Percentiles rank a stretch among this genome's conserved stretches.
Conservation (phyloP, 345 rosid genomes). For the Eucalyptus decipiens region DNA sequence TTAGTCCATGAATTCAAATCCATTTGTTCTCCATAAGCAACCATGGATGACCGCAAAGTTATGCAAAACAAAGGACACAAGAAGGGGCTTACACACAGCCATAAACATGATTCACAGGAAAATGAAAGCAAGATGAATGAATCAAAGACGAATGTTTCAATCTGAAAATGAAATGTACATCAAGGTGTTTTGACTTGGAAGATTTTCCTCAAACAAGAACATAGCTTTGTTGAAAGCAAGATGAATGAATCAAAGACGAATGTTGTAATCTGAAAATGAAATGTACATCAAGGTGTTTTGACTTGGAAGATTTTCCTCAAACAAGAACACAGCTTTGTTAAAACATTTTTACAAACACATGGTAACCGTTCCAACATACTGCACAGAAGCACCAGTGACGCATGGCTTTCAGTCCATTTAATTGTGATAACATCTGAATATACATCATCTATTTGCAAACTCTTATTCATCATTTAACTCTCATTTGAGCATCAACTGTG, state of each 20-base stretch:
- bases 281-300: neutral
- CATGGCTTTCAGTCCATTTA: too few species aligned
- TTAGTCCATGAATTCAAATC: too few species aligned
- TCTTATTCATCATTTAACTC: too few species aligned
- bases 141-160: too few species aligned
- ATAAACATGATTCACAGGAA: neutral
- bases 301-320: neutral
- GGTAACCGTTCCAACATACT: neutral
- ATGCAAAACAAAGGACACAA: too few species aligned
- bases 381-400: too few species aligned
- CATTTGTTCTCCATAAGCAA: neutral
- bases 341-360: neutral
- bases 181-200: neutral
- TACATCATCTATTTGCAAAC: too few species aligned
- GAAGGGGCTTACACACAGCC: neutral
- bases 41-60: neutral
- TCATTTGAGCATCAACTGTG: too few species aligned
- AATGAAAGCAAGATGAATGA: neutral
- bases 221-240: neutral
- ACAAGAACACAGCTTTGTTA: neutral
- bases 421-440: too few species aligned
- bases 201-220: neutral
- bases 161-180: neutral
- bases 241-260: too few species aligned
- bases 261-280: too few species aligned